Base-by-base conservation (phyloP, 352 stramenopile genomes). In the Globisporangium recalcitrans region DNA sequence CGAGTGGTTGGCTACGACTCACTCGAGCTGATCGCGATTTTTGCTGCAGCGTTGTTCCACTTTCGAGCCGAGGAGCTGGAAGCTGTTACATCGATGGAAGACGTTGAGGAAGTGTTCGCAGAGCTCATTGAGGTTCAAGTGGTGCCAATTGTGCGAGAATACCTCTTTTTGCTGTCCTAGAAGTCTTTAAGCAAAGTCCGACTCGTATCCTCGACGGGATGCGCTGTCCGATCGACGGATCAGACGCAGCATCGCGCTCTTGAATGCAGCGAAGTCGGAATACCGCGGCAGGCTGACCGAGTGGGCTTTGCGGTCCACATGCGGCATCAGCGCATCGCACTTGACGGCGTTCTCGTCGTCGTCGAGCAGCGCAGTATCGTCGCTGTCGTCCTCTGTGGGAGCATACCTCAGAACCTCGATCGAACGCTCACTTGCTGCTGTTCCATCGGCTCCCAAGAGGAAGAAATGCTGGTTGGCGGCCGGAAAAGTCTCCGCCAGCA, bases 81-180 rank as follows among this genome's bases (percentile, higher is more conserved):
- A 22, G 51, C 31, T n/a, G 64, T 84, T 7, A 63, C 62, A 32
- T 75, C 69, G 9, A 73, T 67, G 14, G 80, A 89, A n/a, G 80
- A 88, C 52, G 63, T 77, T 13, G 64, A 82, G 7, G 73, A 82
- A n/a, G 73, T 89, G 19, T 93, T 87, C 64, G 69, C 72, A 11
- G 84, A 90, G 49, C 69, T 88, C 19, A 74, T 88, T 11, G 82
- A 91, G 60, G 77, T 93, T 26, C 77, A 82, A 62, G 74, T 85
- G 36, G 62, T 90, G 11, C 82, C 76, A 36, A 69, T 93, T 40
- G 63, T 91, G 40, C 80, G 91, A 65, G 68, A 88, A 66, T 91
- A 88, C 60, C 61, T 93, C 40, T 91, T 93, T 58, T 63, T 72
- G 4, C 26, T 85, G 9, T 66, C 57, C 24, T 81, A 71, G 54